Evolutionary conservation across 2,329 filamentous ascomycete species (phyloP), one percentile per base, ranked within the genome.

Genomic region (Alternaria arbusti): DNA sequence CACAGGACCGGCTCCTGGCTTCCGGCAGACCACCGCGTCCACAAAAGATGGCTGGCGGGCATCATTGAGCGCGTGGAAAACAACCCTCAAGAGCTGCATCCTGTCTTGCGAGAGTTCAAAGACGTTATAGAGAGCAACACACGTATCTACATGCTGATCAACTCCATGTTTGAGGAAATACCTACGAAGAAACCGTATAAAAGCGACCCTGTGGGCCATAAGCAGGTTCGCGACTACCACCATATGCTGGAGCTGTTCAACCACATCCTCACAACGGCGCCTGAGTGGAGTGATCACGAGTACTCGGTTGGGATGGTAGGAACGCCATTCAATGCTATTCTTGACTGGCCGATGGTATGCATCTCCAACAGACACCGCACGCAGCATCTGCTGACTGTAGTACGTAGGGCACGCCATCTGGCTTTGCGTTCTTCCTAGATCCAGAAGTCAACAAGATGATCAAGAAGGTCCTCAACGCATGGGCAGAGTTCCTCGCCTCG

Each of bases 221-320:
- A 82, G 32, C 88, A 91, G 78, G 86, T 93, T 60, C 85, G 87
- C 9, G 85, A 91, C 78, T 91, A 90, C 69, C 61, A 84, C 6
- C 88, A 92, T 68, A 89, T 93, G 87, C 83, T 93, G 20, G 80
- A 82, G 22, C 83, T 91, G 9, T 82, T 93, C 54, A 91, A 92
- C 73, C 86, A 90, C 45, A 74, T 82, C 44, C 71, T 83, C 44
- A 78, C 71, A 10, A 76, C 74, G 12, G 80, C 81, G 2, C 82
- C 82, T 7, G 71, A 73, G 11, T 84, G 82, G 82, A 81, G 68
- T 43, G 78, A 83, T 63, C 70, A 73, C 10, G 71, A 78, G 2
- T 74, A 78, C 22, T 72, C 74, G 7, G 72, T 78, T 13, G 70
- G 84, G 0, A 77, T 87, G 66, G 83, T 88, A 20, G 86, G 86